Evolutionary conservation across 192 early-diverging fungal species (phyloP).

Genomic region (Helicostylum pulchrum): DNA sequence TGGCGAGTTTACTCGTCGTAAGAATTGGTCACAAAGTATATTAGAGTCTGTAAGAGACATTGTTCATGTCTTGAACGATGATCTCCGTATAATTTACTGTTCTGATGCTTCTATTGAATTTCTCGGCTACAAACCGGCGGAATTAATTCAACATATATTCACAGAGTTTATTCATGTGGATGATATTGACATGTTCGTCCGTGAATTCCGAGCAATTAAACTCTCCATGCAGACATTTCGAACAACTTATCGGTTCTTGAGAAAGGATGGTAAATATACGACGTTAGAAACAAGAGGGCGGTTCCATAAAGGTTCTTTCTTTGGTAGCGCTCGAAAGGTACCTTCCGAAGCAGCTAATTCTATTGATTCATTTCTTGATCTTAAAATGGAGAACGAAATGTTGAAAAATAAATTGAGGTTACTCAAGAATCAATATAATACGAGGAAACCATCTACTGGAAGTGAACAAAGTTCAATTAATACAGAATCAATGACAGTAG

Average conservation of each 20-base stretch:
- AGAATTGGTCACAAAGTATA: constrained; percentile 36
- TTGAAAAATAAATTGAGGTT: constrained; percentile 19
- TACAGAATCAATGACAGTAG: neutral
- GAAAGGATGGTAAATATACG: constrained; percentile 29
- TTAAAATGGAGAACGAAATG: constrained; percentile 40
- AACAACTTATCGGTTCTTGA: constrained; percentile 23
- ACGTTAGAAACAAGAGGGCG: constrained; percentile 30
- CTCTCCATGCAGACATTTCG: constrained; percentile 17
- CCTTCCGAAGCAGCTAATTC: constrained; percentile 19
- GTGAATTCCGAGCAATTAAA: constrained; percentile 21
- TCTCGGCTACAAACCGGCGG: constrained; percentile 32
- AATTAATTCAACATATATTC: constrained; percentile 24
- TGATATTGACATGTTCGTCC: constrained; percentile 30
- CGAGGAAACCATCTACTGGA: neutral
- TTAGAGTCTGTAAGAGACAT: constrained; percentile 30
- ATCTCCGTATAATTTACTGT: constrained; percentile 28
- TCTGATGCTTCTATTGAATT: constrained; percentile 31
- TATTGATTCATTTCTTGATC: constrained; percentile 31
- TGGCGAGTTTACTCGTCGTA: constrained; percentile 34
- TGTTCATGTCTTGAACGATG: constrained; percentile 31
- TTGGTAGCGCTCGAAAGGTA: constrained; percentile 24
- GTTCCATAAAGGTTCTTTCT: constrained; percentile 28
- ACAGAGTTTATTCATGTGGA: constrained; percentile 37
- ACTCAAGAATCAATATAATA: constrained; percentile 6
- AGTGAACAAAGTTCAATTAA: neutral